phyloP scores from a whole-genome alignment of 129 eudicot genomes.

The Logfia minima region DNA sequence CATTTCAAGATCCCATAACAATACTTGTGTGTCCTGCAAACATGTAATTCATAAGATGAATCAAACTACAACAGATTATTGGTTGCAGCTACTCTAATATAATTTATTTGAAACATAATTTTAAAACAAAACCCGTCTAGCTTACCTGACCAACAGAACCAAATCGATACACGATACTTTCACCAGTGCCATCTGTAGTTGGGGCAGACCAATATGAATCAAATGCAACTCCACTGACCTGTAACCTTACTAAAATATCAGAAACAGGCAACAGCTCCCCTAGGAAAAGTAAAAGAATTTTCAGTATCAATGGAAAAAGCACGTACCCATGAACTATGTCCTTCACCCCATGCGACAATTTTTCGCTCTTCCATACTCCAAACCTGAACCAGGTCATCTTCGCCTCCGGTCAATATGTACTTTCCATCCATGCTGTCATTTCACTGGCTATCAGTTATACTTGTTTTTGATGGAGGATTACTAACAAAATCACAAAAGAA shows the following conservation, averaged over 20 bases:
- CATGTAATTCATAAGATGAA: not conserved
- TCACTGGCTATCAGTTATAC: slow-evolving; percentile 29
- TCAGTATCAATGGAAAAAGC: not conserved
- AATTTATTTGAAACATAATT: not conserved
- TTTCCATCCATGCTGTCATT: slow-evolving; percentile 89
- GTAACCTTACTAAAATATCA: slow-evolving; percentile 44
- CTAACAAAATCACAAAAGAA: not conserved
- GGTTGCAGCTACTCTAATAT: slow-evolving; percentile 21
- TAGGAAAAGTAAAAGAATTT: not conserved
- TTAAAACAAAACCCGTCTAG: not conserved
- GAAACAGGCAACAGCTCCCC: slow-evolving; percentile 8
- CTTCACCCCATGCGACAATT: slow-evolving; percentile 99
- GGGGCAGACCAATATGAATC: slow-evolving; percentile 95
- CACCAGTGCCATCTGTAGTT: slow-evolving; percentile 73
- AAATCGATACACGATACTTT: slow-evolving; percentile 78
- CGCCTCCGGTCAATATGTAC: slow-evolving; percentile 90
- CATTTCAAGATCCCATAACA: slow-evolving; percentile 21
- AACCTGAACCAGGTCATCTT: slow-evolving; percentile 96
- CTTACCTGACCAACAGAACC: slow-evolving; percentile 99
- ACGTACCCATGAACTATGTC: slow-evolving; percentile 95
- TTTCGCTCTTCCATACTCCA: slow-evolving; percentile 98
- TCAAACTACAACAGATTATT: not conserved
- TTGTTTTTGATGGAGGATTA: slow-evolving; percentile 1
- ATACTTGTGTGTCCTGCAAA: slow-evolving; percentile 2
- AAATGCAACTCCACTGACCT: slow-evolving; percentile 98